Evolutionary conservation across 257 asterid species (phyloP).

Genomic region (Forsythia suspensa): DNA sequence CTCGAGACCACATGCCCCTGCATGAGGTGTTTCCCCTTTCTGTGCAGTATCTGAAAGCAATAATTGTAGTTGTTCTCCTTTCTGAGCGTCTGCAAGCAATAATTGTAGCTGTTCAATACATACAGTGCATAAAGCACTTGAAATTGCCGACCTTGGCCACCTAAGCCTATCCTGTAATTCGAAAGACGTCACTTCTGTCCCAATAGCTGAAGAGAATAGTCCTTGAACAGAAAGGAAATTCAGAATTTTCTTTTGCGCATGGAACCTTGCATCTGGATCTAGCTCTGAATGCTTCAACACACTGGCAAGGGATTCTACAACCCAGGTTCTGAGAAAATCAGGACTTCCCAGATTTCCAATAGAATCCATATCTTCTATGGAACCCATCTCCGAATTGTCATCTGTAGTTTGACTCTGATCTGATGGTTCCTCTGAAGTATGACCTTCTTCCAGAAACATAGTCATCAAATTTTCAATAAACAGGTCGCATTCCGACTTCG

Average conservation of each 20-base stretch:
- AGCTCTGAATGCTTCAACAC: conserved; percentile 69
- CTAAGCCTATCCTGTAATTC: conserved; percentile 82
- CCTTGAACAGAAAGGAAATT: conserved; percentile 97
- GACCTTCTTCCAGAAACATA: conserved; percentile 87
- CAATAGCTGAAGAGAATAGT: conserved; percentile 83
- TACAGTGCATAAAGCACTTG: conserved; percentile 71
- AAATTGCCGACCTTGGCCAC: conserved; percentile 85
- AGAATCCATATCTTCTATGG: conserved; percentile 72
- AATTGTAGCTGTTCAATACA: conserved; percentile 93
- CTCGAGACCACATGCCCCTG: conserved; percentile 55
- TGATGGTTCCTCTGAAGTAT: conserved; percentile 87
- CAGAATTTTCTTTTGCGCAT: conserved; percentile 76
- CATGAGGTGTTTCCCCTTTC: conserved; percentile 67
- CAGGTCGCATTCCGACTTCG: conserved; percentile 73
- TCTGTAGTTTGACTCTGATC: conserved; percentile 99
- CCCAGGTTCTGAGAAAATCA: conserved; percentile 81
- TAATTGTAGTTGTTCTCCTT: conserved; percentile 71
- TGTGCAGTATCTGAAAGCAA: conserved; percentile 69
- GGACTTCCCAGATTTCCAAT: conserved; percentile 50
- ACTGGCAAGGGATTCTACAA: conserved; percentile 78
- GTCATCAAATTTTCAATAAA: conserved; percentile 64
- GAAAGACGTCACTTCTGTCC: conserved; percentile 95
- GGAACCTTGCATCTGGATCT: conserved; percentile 66
- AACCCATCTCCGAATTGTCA: conserved; percentile 92
- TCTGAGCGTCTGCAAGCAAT: conserved; percentile 78